Percentiles rank a stretch among this genome's conserved stretches.
Evolutionary conservation across 176 grass and related monocot species (phyloP).

Genomic region (Alopecurus myosuroides): DNA sequence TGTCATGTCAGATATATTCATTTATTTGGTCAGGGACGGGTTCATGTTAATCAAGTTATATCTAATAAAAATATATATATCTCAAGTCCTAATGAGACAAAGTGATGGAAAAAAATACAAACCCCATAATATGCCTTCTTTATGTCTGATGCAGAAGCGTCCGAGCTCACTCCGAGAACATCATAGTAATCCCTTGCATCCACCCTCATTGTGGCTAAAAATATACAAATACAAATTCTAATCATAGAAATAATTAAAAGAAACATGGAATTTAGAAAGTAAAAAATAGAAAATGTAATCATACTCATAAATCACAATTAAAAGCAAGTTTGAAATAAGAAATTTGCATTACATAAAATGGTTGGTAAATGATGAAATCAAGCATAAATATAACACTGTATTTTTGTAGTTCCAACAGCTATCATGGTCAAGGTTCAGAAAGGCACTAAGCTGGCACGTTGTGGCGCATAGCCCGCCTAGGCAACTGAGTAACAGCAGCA

Average conservation of each 20-base stretch:
- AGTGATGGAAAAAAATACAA: slow-evolving; percentile 8
- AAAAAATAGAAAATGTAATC: neutral
- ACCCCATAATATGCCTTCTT: slow-evolving; percentile 94
- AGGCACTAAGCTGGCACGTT: neutral
- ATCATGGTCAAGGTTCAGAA: neutral
- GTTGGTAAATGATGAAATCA: neutral
- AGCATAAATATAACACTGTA: neutral
- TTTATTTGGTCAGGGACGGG: neutral
- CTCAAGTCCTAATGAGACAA: neutral
- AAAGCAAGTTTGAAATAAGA: neutral
- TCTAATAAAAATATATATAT: neutral
- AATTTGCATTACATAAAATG: neutral
- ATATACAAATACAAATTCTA: slow-evolving; percentile 16
- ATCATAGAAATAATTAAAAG: slow-evolving; percentile 9
- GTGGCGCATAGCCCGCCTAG: neutral
- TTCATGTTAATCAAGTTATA: slow-evolving; percentile 9
- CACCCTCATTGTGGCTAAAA: slow-evolving; percentile 61
- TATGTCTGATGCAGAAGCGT: slow-evolving; percentile 57
- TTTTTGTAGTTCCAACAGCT: neutral
- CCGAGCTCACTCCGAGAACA: slow-evolving; percentile 69
- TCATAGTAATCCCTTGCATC: slow-evolving; percentile 74
- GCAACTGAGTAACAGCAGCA: neutral
- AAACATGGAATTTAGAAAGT: neutral
- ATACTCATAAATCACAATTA: neutral
- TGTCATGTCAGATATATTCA: neutral